Conservation (phyloP, 2,329 filamentous ascomycete genomes). For the Aspergillus oerlinghausenensis region DNA sequence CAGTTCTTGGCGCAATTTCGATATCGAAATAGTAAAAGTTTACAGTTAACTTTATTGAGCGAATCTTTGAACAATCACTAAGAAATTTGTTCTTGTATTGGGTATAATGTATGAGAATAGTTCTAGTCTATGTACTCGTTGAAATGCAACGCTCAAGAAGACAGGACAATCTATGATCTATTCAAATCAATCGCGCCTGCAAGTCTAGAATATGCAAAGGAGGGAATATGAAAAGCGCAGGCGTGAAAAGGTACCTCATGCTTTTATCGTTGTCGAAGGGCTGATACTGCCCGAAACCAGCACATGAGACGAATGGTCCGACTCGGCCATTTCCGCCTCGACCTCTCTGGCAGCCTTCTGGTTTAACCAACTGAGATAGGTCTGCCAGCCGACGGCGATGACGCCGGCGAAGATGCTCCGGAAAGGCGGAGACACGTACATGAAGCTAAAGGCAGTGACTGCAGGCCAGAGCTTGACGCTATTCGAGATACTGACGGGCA, state of each 20-base stretch:
- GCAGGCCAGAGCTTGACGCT: constrained; percentile 84
- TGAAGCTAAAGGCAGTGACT: constrained; percentile 80
- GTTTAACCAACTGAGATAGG: constrained; percentile 79
- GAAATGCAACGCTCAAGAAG: neutral
- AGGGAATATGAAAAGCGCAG: neutral
- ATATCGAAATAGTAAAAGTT: too few relatives aligned
- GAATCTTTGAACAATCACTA: neutral
- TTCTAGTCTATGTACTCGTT: neutral
- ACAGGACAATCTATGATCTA: neutral
- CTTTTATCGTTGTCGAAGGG: constrained; percentile 13
- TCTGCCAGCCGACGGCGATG: constrained; percentile 86
- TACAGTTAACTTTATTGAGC: neutral
- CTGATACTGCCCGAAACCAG: constrained; percentile 4
- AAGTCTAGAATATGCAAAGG: neutral
- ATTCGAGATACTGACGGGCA: constrained; percentile 72
- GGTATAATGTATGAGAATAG: neutral
- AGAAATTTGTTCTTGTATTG: neutral
- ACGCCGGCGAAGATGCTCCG: constrained; percentile 73
- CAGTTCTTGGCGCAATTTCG: too few relatives aligned
- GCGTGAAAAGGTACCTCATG: neutral
- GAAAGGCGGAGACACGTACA: constrained; percentile 75
- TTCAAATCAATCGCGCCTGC: neutral
- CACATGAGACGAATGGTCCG: constrained; percentile 5
- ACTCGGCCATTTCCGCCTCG: constrained; percentile 26
- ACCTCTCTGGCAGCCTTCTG: constrained; percentile 62